A percentile compares a stretch with the other conserved stretches of the same genome.
Conservation (phyloP, 352 stramenopile species). For the Phytophthora uliginosa region DNA sequence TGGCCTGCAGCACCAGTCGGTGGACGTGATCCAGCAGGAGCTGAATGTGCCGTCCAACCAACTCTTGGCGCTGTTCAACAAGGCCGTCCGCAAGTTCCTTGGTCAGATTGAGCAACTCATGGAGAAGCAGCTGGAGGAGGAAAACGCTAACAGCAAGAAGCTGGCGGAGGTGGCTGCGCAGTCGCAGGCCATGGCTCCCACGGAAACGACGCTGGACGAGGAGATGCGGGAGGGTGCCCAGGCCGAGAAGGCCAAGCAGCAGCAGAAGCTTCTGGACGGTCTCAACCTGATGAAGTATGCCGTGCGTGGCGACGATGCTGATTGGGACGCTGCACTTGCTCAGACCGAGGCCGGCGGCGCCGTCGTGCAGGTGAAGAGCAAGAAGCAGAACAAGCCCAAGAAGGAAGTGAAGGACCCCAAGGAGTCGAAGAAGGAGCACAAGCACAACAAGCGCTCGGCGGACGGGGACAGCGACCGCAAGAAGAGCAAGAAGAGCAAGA, state of each 20-base stretch:
- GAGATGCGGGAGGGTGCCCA: slow-evolving; percentile 81
- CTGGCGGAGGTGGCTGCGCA: slow-evolving; percentile 56
- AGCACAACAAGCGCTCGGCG: slow-evolving; percentile 44
- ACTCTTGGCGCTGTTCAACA: slow-evolving; percentile 99
- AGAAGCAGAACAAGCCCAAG: slow-evolving; percentile 76
- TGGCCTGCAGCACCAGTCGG: slow-evolving; percentile 93
- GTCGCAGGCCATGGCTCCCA: slow-evolving; percentile 85
- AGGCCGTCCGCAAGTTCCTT: slow-evolving; percentile 93
- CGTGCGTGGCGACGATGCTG: slow-evolving; percentile 94
- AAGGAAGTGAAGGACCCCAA: slow-evolving; percentile 87
- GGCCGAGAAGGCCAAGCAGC: slow-evolving; percentile 86
- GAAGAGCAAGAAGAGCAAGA: slow-evolving; percentile 78
- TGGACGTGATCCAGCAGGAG: slow-evolving; percentile 96
- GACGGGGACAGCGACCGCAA: slow-evolving; percentile 58
- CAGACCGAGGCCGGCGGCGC: slow-evolving; percentile 45
- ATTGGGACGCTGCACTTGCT: slow-evolving; percentile 89
- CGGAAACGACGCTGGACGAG: slow-evolving; percentile 84
- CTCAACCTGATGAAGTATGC: slow-evolving; percentile 97
- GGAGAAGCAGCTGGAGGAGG: slow-evolving; percentile 88
- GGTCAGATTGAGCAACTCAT: slow-evolving; percentile 81
- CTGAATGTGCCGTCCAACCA: slow-evolving; percentile 96
- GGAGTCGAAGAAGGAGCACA: slow-evolving; percentile 59
- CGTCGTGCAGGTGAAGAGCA: slow-evolving; percentile 90
- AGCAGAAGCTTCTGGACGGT: slow-evolving; percentile 89
- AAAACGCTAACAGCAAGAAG: slow-evolving; percentile 71